Percentiles rank a stretch among this genome's conserved stretches.
Conservation (phyloP, 441 rosid species). For the Adansonia madagascariensis region DNA sequence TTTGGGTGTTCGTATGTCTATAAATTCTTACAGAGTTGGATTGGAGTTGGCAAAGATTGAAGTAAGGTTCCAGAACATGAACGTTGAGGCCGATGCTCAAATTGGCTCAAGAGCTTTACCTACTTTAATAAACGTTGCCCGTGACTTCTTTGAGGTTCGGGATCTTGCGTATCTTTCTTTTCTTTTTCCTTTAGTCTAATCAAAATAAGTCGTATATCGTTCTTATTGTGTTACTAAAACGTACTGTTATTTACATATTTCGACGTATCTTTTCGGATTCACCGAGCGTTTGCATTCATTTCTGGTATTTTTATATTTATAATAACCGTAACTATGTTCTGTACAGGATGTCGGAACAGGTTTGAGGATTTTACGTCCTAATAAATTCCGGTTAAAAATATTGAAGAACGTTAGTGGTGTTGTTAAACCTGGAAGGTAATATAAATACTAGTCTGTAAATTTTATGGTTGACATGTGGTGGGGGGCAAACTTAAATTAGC, state of each 20-base stretch:
- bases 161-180: neutral
- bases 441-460: too few species aligned
- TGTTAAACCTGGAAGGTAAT: conserved; percentile 79
- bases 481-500: neutral
- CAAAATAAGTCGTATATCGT: too few species aligned
- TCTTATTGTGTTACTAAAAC: too few species aligned
- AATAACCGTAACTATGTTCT: neutral
- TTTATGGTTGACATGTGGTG: neutral
- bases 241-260: too few species aligned
- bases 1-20: neutral
- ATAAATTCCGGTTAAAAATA: conserved; percentile 49
- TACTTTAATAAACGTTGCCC: conserved; percentile 68
- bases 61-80: conserved; percentile 72
- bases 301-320: neutral
- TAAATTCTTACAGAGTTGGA: conserved; percentile 53
- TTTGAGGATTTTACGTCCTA: conserved; percentile 54
- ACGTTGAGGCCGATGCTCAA: conserved; percentile 63
- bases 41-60: conserved; percentile 74
- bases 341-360: conserved; percentile 50
- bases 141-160: conserved; percentile 64
- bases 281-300: neutral
- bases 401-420: conserved; percentile 66
- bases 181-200: neutral
- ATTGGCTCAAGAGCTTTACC: conserved; percentile 86
- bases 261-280: too few species aligned